Conservation (phyloP, 2,329 filamentous ascomycete species). For the Verticillium nubilum region DNA sequence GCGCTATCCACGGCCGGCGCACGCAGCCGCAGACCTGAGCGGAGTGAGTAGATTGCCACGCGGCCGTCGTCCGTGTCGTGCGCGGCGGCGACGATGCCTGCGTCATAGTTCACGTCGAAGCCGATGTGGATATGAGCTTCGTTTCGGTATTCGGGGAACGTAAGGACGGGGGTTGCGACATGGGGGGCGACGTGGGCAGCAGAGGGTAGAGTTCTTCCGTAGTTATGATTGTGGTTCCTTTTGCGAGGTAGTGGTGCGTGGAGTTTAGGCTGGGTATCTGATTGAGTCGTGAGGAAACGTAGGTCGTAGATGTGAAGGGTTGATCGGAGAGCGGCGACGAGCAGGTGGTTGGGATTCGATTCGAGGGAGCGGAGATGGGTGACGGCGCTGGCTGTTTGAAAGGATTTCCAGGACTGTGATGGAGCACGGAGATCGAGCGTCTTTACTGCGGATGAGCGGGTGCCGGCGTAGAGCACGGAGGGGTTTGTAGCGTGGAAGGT, state of each 20-base stretch:
- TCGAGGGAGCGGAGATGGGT: conserved; percentile 45
- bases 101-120: conserved; percentile 41
- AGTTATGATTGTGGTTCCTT: background rate
- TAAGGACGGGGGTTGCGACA: conserved; percentile 27
- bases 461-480: conserved; percentile 44
- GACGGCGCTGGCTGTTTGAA: conserved; percentile 33
- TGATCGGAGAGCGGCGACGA: conserved; percentile 45
- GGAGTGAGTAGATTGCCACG: conserved; percentile 43
- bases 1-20: conserved; percentile 18
- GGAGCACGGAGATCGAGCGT: conserved; percentile 38
- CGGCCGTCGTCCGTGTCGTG: conserved; percentile 37
- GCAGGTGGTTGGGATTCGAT: conserved; percentile 32
- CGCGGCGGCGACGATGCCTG: conserved; percentile 47
- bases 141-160: conserved; percentile 47
- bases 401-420: conserved; percentile 23
- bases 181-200: background rate
- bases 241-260: background rate
- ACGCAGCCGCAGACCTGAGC: conserved; percentile 33
- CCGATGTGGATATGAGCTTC: conserved; percentile 41
- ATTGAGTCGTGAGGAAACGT: conserved; percentile 30
- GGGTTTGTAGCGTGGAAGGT: conserved; percentile 39
- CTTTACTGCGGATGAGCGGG: conserved; percentile 40
- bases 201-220: no score
- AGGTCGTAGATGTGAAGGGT: conserved; percentile 52
- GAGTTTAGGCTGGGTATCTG: conserved; percentile 1